These are phyloP conservation scores for Mortierella sp. DNA, from an alignment of 371 early-diverging fungal genomes.

Conservation along the genomic window DNA sequence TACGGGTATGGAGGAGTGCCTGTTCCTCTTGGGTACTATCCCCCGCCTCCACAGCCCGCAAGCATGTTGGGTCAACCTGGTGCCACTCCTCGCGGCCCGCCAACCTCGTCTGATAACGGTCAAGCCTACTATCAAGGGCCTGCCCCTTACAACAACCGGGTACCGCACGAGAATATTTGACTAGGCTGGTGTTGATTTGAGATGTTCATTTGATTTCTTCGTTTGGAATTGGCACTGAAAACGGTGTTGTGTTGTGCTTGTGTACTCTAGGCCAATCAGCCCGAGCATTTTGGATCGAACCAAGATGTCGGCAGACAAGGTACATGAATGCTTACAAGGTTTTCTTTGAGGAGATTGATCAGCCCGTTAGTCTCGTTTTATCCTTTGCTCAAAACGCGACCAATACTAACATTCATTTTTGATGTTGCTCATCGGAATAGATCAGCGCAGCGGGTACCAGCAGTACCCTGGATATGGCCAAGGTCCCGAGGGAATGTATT, in stretches of 20 bases:
- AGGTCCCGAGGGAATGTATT: neutral
- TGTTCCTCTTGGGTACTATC: constrained; percentile 15
- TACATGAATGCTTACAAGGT: neutral
- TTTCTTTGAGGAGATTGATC: no score
- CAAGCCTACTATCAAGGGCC: constrained; percentile 19
- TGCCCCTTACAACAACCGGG: neutral
- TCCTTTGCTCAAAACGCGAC: neutral
- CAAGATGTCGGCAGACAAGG: neutral
- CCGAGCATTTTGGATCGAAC: neutral
- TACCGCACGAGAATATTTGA: neutral
- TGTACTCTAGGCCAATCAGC: neutral
- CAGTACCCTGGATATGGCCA: neutral
- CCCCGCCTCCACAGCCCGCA: constrained; percentile 9
- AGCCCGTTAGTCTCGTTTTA: no score
- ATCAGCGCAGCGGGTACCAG: neutral
- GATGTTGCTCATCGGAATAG: neutral
- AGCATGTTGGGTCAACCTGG: constrained; percentile 9
- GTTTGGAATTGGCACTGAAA: neutral
- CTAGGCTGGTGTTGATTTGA: neutral
- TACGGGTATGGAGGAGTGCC: constrained; percentile 27
- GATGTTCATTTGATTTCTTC: neutral
- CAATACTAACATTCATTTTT: neutral
- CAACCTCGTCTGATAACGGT: neutral
- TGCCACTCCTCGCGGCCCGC: neutral
- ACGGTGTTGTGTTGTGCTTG: neutral